Evolutionary conservation across 2,329 filamentous ascomycete genomes (phyloP).

Genomic region (Pyrenochaeta sp.): DNA sequence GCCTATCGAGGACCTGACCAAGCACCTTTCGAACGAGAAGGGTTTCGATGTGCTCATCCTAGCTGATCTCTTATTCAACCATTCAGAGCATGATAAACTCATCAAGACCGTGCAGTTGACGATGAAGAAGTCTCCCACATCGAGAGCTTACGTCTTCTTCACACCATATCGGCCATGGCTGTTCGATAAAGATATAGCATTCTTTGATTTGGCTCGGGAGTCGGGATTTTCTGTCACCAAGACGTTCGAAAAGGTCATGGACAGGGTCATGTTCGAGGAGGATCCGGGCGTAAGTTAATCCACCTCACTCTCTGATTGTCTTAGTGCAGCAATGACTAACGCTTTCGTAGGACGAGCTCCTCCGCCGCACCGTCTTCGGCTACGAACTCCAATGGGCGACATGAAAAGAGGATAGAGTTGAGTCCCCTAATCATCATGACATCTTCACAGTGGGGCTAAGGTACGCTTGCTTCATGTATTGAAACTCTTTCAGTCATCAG

Average conservation of each 20-base stretch:
- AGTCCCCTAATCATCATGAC: not conserved
- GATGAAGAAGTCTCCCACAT: slow-evolving; percentile 63
- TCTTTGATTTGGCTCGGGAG: slow-evolving; percentile 79
- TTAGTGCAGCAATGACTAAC: not conserved
- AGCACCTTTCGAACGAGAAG: slow-evolving; percentile 59
- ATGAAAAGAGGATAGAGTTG: slow-evolving; percentile 5
- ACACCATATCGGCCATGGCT: slow-evolving; percentile 94
- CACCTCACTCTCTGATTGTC: not conserved
- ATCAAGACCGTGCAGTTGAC: slow-evolving; percentile 75
- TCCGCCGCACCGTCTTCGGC: slow-evolving; percentile 83
- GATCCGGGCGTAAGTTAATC: slow-evolving; percentile 73
- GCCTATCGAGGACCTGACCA: slow-evolving; percentile 65
- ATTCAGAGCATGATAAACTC: slow-evolving; percentile 83
- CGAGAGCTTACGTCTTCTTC: slow-evolving; percentile 86
- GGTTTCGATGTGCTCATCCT: slow-evolving; percentile 84
- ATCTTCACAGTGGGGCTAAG: not conserved
- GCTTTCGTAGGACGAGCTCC: slow-evolving; percentile 69
- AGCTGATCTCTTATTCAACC: slow-evolving; percentile 90
- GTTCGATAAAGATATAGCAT: slow-evolving; percentile 81
- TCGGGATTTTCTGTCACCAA: slow-evolving; percentile 80
- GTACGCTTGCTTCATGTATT: not conserved
- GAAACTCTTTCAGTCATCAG: not conserved
- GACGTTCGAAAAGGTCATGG: slow-evolving; percentile 81
- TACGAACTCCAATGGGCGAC: slow-evolving; percentile 73
- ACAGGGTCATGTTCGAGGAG: slow-evolving; percentile 86